Evolutionary conservation across 805 yeast genomes (phyloP), one percentile per base, ranked within the genome.

Genomic region (Starmerella riodocensis): DNA sequence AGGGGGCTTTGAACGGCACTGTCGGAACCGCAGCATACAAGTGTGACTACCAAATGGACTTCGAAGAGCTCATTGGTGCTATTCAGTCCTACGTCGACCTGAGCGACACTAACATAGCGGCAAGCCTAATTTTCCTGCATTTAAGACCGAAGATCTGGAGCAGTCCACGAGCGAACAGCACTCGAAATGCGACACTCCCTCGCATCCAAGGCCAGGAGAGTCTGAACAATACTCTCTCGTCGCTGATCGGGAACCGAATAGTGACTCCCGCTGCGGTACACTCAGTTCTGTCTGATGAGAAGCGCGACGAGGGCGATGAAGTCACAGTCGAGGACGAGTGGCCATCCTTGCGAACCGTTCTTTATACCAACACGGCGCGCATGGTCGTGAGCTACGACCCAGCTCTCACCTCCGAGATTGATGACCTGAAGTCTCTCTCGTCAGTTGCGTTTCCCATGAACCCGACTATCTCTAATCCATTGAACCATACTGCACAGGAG

Each of bases 61-160:
- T 55, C 16, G 29, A 21, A 3, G n/a, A 33, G 14, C 30, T 56
- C 8, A 28, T 43, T 13, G 12, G 35, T 0, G 47, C 53, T 0
- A 31, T 75, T 1, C 40, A 57, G 23, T 34, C 34, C 0, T 73
- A 63, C 48, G 43, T 71, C 3, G 28, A 27, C 0, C 53, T 43
- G 4, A 69, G 76, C 1, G 66, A 73, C 41, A 67, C 69, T 13
- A 63, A 64, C 36, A 46, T 73, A 19, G 61, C 64, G 6, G 73
- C 69, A 1, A 64, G 70, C 48, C 36, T 67, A 19, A 16, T 75
- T 12, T 55, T 61, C 12, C 28, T 75, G 9, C 63, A 64, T 29
- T 33, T 71, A 17, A 50, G 56, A 7, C 53, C 51, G 3, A 32
- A 36, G 20, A 8, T 33, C 5, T 47, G 51, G 51, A 19, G 26